Percentiles rank a stretch among this genome's conserved stretches.
Conservation (phyloP, 192 early-diverging fungal genomes). For the Martensiomyces pterosporus region DNA sequence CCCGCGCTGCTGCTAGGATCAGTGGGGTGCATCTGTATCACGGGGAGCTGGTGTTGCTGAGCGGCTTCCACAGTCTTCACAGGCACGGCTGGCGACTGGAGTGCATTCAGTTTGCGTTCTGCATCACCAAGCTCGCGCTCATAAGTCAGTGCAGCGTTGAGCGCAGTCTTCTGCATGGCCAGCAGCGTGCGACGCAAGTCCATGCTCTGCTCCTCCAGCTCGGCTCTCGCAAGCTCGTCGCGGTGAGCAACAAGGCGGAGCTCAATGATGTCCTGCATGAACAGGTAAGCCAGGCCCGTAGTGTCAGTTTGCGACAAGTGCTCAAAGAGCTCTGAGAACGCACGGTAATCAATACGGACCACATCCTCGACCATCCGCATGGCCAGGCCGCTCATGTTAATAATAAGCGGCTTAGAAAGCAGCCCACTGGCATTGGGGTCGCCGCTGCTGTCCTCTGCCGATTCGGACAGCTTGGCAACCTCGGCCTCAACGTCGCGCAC, state of each 20-base stretch:
- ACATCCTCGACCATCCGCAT: slow-evolving; percentile 53
- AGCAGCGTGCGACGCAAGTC: slow-evolving; percentile 47
- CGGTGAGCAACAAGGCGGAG: slow-evolving; percentile 27
- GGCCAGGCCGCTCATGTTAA: slow-evolving; percentile 48
- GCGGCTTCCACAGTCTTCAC: not conserved
- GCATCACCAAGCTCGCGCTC: slow-evolving; percentile 46
- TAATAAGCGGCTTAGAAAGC: slow-evolving; percentile 15
- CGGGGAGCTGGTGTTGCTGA: not conserved
- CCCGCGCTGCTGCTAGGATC: too few species aligned
- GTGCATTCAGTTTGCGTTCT: slow-evolving; percentile 26
- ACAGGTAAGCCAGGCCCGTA: slow-evolving; percentile 29
- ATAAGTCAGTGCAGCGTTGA: slow-evolving; percentile 41
- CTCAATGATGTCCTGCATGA: slow-evolving; percentile 47
- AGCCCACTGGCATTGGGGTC: slow-evolving; percentile 14
- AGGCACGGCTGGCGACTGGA: slow-evolving; percentile 6
- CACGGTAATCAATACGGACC: slow-evolving; percentile 42
- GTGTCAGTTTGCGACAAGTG: slow-evolving; percentile 20
- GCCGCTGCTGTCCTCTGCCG: not conserved
- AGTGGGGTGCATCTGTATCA: not conserved
- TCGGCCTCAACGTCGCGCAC: slow-evolving; percentile 46
- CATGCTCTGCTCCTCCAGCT: slow-evolving; percentile 36
- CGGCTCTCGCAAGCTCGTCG: slow-evolving; percentile 21
- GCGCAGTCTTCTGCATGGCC: slow-evolving; percentile 46
- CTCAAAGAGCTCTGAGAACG: slow-evolving; percentile 34
- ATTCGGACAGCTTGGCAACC: slow-evolving; percentile 38